phyloP scores from a whole-genome alignment of 2,329 filamentous ascomycete species.

The Fusarium pseudograminearum region DNA sequence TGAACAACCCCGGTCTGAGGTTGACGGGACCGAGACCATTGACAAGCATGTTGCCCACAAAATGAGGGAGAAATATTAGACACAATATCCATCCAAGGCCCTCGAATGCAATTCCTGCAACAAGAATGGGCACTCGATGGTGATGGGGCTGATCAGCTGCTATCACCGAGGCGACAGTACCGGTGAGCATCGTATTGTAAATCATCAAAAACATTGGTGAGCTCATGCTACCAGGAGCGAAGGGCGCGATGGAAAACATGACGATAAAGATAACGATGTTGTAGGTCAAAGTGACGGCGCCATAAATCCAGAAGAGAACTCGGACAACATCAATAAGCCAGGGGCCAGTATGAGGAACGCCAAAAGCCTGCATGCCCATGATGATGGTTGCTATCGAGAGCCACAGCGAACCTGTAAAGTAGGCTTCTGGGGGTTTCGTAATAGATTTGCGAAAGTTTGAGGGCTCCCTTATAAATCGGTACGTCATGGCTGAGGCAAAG shows the following conservation, averaged over 20 bases:
- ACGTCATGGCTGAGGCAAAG: neutral
- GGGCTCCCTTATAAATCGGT: neutral
- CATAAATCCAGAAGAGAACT: neutral
- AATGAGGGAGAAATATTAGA: constrained; percentile 1
- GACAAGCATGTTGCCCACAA: neutral
- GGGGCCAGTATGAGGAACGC: neutral
- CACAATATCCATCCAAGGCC: neutral
- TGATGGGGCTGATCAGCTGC: neutral
- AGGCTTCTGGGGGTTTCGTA: neutral
- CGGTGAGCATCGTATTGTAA: constrained; percentile 2
- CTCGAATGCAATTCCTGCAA: neutral
- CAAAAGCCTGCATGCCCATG: constrained; percentile 17
- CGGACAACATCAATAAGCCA: neutral
- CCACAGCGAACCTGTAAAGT: neutral
- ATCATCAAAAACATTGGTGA: constrained; percentile 21
- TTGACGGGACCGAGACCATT: neutral
- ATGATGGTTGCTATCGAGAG: constrained; percentile 10
- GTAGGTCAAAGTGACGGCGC: neutral
- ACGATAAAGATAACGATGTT: constrained; percentile 9
- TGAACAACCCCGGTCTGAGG: neutral
- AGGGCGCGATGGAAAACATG: neutral
- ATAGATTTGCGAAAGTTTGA: neutral
- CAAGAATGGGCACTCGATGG: neutral
- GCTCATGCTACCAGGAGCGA: constrained; percentile 7
- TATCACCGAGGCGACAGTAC: neutral